A percentile compares a stretch with the other conserved stretches of the same genome.
These are phyloP conservation scores for Hemisphaericaspora subhashii DNA, from an alignment of 1,139 yeast species.

Conservation along the genomic window DNA sequence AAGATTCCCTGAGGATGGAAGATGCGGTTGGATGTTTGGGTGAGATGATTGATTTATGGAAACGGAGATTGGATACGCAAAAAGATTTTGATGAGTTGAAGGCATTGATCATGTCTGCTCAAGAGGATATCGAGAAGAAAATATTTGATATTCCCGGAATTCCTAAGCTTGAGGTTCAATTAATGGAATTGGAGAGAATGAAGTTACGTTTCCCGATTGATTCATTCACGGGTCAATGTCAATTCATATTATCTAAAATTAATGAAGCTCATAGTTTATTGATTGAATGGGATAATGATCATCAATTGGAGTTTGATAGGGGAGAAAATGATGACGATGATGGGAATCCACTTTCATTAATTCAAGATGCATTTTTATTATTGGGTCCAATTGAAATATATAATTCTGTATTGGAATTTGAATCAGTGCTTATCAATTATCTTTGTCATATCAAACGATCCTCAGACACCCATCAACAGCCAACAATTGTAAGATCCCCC, in stretches of 20 bases:
- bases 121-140: slow-evolving; percentile 6
- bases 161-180: slow-evolving; percentile 12
- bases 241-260: slow-evolving; percentile 11
- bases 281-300: slow-evolving; percentile 9
- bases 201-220: slow-evolving; percentile 7
- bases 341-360: slow-evolving; percentile 6
- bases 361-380: slow-evolving; percentile 12
- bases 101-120: too few relatives aligned
- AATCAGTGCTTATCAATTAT: slow-evolving; percentile 12
- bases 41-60: slow-evolving; percentile 13
- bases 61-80: slow-evolving; percentile 4
- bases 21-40: slow-evolving; percentile 13
- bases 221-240: slow-evolving; percentile 14
- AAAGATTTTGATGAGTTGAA: slow-evolving; percentile 9
- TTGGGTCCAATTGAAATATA: slow-evolving; percentile 14
- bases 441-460: slow-evolving; percentile 3
- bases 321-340: too few relatives aligned
- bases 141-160: background rate
- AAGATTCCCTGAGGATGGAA: slow-evolving; percentile 10
- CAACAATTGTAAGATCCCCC: background rate
- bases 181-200: slow-evolving; percentile 9
- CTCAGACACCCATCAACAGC: too few relatives aligned
- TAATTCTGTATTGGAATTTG: slow-evolving; percentile 9
- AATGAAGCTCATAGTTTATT: slow-evolving; percentile 7
- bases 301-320: background rate